phyloP scores from a whole-genome alignment of 2,329 filamentous ascomycete genomes.

The Penicillium sp. region DNA sequence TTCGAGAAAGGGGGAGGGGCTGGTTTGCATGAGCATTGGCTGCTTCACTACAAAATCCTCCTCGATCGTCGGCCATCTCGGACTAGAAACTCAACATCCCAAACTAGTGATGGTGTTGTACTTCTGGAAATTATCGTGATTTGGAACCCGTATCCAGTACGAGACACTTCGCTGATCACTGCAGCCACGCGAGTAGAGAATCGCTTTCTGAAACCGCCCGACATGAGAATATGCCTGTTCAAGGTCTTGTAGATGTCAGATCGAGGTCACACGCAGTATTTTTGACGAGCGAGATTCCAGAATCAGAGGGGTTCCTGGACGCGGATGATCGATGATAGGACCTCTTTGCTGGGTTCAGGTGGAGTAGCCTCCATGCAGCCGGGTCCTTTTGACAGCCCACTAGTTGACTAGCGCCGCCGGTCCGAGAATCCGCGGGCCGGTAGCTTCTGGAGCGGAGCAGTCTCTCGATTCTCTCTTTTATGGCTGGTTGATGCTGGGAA shows the following conservation, averaged over 20 bases:
- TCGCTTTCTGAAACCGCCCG: slow-evolving; percentile 21
- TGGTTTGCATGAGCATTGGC: slow-evolving; percentile 10
- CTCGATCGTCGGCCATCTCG: background rate
- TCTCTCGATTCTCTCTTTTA: background rate
- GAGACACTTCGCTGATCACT: background rate
- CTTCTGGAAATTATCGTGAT: slow-evolving; percentile 1
- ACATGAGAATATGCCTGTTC: background rate
- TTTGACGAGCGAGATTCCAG: background rate
- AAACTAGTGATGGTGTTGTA: background rate
- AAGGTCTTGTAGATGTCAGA: background rate
- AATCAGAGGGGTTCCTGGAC: slow-evolving; percentile 6
- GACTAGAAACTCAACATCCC: background rate
- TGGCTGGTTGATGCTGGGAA: background rate
- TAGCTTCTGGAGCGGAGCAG: background rate
- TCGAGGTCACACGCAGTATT: slow-evolving; percentile 6
- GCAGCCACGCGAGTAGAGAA: background rate
- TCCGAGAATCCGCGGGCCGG: slow-evolving; percentile 4
- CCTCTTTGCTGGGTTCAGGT: slow-evolving; percentile 1
- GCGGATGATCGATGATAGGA: slow-evolving; percentile 18
- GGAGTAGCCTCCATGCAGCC: slow-evolving; percentile 19
- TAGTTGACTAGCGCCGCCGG: slow-evolving; percentile 1
- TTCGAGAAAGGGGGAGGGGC: background rate
- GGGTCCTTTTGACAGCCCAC: slow-evolving; percentile 11
- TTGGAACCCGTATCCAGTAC: background rate
- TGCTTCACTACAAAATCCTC: slow-evolving; percentile 6